phyloP scores from a whole-genome alignment of 345 rosid genomes.

The Raphanus sativus region DNA sequence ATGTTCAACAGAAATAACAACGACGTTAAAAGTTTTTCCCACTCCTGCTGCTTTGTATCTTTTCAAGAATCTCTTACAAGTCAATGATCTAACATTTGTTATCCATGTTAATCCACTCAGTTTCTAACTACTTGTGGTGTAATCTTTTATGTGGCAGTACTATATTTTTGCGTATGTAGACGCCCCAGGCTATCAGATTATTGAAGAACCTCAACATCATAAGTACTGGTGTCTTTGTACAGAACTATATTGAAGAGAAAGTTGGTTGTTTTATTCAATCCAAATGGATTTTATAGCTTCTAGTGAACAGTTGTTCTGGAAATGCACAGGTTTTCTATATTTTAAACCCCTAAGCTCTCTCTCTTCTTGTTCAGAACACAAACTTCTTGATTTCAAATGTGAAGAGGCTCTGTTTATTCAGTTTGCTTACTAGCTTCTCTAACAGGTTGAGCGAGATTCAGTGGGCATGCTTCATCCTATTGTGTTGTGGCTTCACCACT shows the following conservation, averaged over 20 bases:
- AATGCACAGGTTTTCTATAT: background rate
- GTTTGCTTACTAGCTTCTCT: conserved; percentile 5
- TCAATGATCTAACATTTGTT: background rate
- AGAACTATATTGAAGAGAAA: conserved; percentile 79
- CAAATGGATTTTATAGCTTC: conserved; percentile 1
- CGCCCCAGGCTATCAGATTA: conserved; percentile 94
- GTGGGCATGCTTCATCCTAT: conserved; percentile 89
- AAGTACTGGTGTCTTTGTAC: conserved; percentile 89
- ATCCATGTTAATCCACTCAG: background rate
- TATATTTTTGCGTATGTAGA: conserved; percentile 96
- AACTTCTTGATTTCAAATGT: conserved; percentile 5
- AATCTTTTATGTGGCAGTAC: conserved; percentile 51
- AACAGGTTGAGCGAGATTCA: conserved; percentile 89
- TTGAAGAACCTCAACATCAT: conserved; percentile 94
- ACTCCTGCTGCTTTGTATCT: conserved; percentile 93
- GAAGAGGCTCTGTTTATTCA: background rate
- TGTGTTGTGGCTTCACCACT: conserved; percentile 96
- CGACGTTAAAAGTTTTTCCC: conserved; percentile 85
- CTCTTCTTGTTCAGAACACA: background rate
- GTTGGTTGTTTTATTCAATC: conserved; percentile 21
- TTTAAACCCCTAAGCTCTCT: background rate
- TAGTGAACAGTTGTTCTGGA: background rate
- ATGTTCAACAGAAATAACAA: background rate
- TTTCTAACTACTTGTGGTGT: no score
- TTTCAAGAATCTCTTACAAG: conserved; percentile 96